Conservation (phyloP, 192 early-diverging fungal genomes). For the Fimicolochytrium jonesii region DNA sequence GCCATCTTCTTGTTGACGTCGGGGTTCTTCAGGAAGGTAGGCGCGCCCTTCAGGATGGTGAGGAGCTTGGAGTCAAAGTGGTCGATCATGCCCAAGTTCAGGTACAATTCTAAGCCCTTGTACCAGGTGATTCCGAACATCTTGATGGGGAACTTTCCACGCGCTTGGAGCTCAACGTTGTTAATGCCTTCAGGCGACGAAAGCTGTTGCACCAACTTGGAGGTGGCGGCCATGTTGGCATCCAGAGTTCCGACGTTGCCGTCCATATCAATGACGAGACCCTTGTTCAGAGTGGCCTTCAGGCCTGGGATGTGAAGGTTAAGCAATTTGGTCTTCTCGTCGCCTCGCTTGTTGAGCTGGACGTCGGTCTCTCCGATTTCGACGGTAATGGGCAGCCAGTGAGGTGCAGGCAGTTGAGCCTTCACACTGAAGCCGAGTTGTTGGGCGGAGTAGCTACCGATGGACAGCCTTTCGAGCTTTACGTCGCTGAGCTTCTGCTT, state of each 20-base stretch:
- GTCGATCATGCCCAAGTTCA: conserved; percentile 25
- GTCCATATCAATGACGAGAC: conserved; percentile 12
- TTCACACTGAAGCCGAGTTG: conserved; percentile 17
- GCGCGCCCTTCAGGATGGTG: conserved; percentile 6
- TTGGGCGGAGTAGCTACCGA: conserved; percentile 10
- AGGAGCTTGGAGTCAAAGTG: conserved; percentile 7
- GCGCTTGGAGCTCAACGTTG: conserved; percentile 18
- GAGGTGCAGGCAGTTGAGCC: conserved; percentile 11
- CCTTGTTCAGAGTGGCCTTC: conserved; percentile 13
- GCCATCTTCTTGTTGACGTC: conserved; percentile 14
- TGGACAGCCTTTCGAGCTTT: conserved; percentile 17
- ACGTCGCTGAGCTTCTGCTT: conserved; percentile 9
- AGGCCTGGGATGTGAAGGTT: conserved; percentile 25
- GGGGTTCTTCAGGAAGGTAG: conserved; percentile 7
- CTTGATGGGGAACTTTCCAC: conserved; percentile 26
- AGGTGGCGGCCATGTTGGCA: conserved; percentile 2
- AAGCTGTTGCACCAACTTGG: conserved; percentile 12
- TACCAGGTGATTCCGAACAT: conserved; percentile 38
- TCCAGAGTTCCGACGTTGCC: conserved; percentile 17
- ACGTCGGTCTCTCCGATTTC: conserved; percentile 23
- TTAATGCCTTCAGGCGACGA: conserved; percentile 14
- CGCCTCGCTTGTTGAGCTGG: conserved; percentile 18
- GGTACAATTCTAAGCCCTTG: conserved; percentile 30
- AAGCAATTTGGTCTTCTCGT: conserved; percentile 9
- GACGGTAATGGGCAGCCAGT: conserved; percentile 23